Percentiles rank a stretch among this genome's conserved stretches.
Conservation (phyloP, 441 rosid species). For the Francoa sonchifolia region DNA sequence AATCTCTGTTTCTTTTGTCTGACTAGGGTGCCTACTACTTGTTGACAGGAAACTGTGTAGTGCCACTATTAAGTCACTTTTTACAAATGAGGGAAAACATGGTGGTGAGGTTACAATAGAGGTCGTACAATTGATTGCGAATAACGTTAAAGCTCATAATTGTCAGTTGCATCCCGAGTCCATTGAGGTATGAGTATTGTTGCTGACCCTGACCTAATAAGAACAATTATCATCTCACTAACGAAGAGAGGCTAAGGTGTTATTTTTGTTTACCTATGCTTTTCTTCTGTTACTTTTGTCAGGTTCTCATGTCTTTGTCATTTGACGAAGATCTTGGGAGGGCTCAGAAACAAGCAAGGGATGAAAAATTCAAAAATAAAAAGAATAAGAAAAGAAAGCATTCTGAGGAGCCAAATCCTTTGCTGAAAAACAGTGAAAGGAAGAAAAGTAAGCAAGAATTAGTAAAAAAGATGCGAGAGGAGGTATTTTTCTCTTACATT, state of each 20-base stretch:
- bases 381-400: constrained; percentile 44
- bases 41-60: constrained; percentile 70
- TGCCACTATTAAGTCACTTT: constrained; percentile 56
- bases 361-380: constrained; percentile 31
- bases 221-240: too few relatives aligned
- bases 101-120: constrained; percentile 74
- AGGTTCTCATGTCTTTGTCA: constrained; percentile 60
- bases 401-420: constrained; percentile 40
- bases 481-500: too few relatives aligned
- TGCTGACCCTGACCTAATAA: too few relatives aligned
- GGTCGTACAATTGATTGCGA: constrained; percentile 70
- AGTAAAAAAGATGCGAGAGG: constrained; percentile 62
- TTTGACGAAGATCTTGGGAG: constrained; percentile 66
- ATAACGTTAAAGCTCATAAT: constrained; percentile 53
- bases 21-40: constrained; percentile 10
- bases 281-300: constrained; percentile 7
- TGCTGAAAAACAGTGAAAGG: constrained; percentile 41
- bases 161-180: constrained; percentile 89
- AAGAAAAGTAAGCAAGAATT: constrained; percentile 56
- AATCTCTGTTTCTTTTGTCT: too few relatives aligned
- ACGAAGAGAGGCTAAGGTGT: too few relatives aligned
- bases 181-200: constrained; percentile 42
- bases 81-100: constrained; percentile 69
- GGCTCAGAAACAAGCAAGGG: constrained; percentile 20
- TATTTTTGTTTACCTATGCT: neutral